phyloP scores from a whole-genome alignment of 768 basidiomycete genomes.

The Auricularia heimuer region DNA sequence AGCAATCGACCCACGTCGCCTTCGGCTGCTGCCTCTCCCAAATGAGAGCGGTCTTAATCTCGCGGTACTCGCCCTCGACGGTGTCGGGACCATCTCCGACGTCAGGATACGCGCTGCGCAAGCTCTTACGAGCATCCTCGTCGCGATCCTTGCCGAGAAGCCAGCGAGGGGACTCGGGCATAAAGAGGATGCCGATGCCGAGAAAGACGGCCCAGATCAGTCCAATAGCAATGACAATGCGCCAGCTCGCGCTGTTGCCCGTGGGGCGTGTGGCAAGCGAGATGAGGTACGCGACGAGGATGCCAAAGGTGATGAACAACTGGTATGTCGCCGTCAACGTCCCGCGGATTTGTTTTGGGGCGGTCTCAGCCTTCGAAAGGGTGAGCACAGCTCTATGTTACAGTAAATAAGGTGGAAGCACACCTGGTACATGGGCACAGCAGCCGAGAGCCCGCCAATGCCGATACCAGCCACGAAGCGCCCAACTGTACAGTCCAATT shows the following conservation, averaged over 20 bases:
- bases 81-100: conserved; percentile 28
- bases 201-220: conserved; percentile 56
- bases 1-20: conserved; percentile 62
- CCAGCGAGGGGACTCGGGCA: conserved; percentile 65
- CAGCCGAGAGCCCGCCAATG: conserved; percentile 58
- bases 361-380: conserved; percentile 46
- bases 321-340: conserved; percentile 54
- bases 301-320: conserved; percentile 61
- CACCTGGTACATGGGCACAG: conserved; percentile 43
- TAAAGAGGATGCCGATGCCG: conserved; percentile 52
- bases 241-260: conserved; percentile 44
- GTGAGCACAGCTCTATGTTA: too few species aligned
- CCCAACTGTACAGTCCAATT: conserved; percentile 34
- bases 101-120: conserved; percentile 40
- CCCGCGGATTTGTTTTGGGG: conserved; percentile 62
- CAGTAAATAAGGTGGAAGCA: not conserved
- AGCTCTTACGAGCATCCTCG: conserved; percentile 39
- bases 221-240: conserved; percentile 49
- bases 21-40: conserved; percentile 5
- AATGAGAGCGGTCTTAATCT: conserved; percentile 2
- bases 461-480: conserved; percentile 57
- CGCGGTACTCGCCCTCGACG: conserved; percentile 33
- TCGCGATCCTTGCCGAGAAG: conserved; percentile 37
- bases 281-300: conserved; percentile 58
- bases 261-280: conserved; percentile 54